These are phyloP conservation scores for Neurospora pannonica DNA, from an alignment of 495 filamentous ascomycete species.

Conservation along the genomic window DNA sequence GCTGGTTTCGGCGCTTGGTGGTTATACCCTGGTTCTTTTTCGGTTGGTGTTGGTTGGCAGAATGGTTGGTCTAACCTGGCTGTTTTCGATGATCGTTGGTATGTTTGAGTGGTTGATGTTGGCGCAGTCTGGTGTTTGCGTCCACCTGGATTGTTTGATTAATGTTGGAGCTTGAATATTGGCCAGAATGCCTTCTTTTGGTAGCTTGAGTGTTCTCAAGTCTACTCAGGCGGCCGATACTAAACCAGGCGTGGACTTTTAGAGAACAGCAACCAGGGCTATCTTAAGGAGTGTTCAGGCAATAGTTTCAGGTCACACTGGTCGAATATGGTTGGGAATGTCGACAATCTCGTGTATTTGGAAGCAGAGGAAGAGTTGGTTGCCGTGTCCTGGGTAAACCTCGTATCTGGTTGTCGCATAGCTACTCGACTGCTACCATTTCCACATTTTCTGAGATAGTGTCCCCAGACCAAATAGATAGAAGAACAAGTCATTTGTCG, in stretches of 20 bases:
- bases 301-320: neutral
- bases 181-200: neutral
- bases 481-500: neutral
- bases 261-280: neutral
- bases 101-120: neutral
- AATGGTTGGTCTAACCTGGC: neutral
- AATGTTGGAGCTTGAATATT: neutral
- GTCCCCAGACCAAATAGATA: neutral
- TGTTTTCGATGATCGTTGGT: neutral
- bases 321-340: neutral
- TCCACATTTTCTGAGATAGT: neutral
- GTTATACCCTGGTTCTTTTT: neutral
- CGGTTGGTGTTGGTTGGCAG: neutral
- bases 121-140: neutral
- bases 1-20: neutral
- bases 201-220: neutral
- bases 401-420: neutral
- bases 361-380: neutral
- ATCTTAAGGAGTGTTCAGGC: neutral
- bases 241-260: neutral
- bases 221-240: neutral
- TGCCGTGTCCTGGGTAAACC: neutral
- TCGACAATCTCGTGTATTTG: neutral
- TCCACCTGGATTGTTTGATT: neutral
- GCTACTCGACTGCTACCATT: neutral